These are phyloP conservation scores for Verruconis gallopava DNA, from an alignment of 2,329 filamentous ascomycete genomes.

Conservation along the genomic window DNA sequence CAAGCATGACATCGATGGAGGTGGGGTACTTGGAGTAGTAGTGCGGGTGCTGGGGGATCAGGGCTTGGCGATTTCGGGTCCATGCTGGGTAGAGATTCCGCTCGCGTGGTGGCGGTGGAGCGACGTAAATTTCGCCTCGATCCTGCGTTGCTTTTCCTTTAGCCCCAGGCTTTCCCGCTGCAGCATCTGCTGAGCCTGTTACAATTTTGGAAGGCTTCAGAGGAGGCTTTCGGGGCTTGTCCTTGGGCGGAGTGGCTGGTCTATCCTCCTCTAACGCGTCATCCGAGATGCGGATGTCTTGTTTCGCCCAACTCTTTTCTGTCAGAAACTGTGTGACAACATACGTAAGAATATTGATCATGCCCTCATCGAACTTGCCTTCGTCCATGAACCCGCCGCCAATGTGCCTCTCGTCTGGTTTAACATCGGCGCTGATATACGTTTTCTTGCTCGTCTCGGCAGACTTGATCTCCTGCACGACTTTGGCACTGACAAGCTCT, in stretches of 20 bases:
- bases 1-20: slow-evolving; percentile 60
- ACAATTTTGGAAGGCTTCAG: neutral
- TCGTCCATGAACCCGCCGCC: slow-evolving; percentile 94
- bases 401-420: slow-evolving; percentile 78
- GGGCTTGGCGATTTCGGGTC: slow-evolving; percentile 8
- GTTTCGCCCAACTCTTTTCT: slow-evolving; percentile 41
- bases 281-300: slow-evolving; percentile 47
- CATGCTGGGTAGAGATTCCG: neutral
- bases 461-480: slow-evolving; percentile 82
- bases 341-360: slow-evolving; percentile 48
- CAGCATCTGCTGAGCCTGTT: neutral
- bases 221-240: neutral
- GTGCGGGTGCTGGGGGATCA: slow-evolving; percentile 38
- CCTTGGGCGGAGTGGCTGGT: slow-evolving; percentile 14
- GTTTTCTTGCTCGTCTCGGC: slow-evolving; percentile 90
- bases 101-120: neutral
- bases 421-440: slow-evolving; percentile 81
- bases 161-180: neutral
- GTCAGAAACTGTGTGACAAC: slow-evolving; percentile 17
- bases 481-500: slow-evolving; percentile 64
- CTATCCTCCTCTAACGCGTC: slow-evolving; percentile 37
- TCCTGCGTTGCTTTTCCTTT: slow-evolving; percentile 1
- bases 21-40: slow-evolving; percentile 73
- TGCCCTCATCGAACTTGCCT: slow-evolving; percentile 74
- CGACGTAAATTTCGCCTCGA: no score